Conservation (phyloP, 805 yeast genomes). For the Tetrapisispora namnaoensis region DNA sequence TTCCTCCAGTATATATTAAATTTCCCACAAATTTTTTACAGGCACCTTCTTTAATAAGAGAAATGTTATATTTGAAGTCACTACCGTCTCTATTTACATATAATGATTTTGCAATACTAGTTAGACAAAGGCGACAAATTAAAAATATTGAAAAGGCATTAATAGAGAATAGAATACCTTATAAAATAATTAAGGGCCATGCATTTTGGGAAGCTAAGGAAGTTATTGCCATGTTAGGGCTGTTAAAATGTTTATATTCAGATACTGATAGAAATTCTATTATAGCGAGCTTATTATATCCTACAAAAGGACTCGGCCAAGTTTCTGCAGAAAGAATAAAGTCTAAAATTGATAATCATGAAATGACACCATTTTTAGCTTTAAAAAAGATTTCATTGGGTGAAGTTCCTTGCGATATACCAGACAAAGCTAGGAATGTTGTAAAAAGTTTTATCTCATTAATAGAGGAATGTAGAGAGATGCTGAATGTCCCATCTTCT, state of each 20-base stretch:
- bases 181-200: conserved; percentile 57
- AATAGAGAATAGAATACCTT: conserved; percentile 47
- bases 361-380: conserved; percentile 9
- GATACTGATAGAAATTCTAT: conserved; percentile 53
- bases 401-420: conserved; percentile 9
- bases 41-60: conserved; percentile 47
- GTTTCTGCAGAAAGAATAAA: conserved; percentile 33
- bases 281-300: conserved; percentile 46
- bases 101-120: conserved; percentile 63
- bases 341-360: conserved; percentile 7
- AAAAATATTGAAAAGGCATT: conserved; percentile 57
- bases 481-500: conserved; percentile 5
- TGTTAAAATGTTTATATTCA: conserved; percentile 51
- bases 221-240: conserved; percentile 51
- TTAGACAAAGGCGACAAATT: conserved; percentile 55
- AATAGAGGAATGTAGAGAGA: conserved; percentile 16
- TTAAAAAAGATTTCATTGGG: conserved; percentile 9
- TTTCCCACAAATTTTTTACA: conserved; percentile 41
- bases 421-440: conserved; percentile 14
- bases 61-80: conserved; percentile 39
- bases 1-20: conserved; percentile 39
- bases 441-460: conserved; percentile 16
- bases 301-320: conserved; percentile 60
- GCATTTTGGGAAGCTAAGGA: conserved; percentile 77
- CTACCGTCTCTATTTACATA: conserved; percentile 38